phyloP scores from a whole-genome alignment of 2,329 filamentous ascomycete genomes.

The Scleromitrula shiraiana region DNA sequence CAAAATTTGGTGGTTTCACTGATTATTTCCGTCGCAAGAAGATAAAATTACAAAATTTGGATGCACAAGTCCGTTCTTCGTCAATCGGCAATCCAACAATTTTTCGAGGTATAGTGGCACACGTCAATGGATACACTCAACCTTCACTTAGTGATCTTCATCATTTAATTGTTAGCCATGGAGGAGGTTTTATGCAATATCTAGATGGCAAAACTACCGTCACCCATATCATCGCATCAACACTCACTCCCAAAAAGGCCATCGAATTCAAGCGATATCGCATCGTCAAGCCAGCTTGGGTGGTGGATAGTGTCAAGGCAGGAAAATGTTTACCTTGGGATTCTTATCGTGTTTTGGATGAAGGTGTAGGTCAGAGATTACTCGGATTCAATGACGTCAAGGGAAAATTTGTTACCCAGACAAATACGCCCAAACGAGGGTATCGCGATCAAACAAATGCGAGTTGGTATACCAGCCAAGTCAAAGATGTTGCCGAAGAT shows the following conservation, averaged over 20 bases:
- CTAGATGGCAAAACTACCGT: slow-evolving; percentile 89
- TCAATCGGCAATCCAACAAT: slow-evolving; percentile 68
- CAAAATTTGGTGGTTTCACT: slow-evolving; percentile 77
- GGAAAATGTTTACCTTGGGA: slow-evolving; percentile 81
- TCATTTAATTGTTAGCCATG: slow-evolving; percentile 79
- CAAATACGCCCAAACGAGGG: slow-evolving; percentile 49
- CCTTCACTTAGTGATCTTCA: slow-evolving; percentile 86
- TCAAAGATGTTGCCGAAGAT: slow-evolving; percentile 40
- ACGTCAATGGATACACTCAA: slow-evolving; percentile 94
- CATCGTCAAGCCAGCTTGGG: slow-evolving; percentile 91
- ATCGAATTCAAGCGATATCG: slow-evolving; percentile 82
- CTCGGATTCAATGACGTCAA: slow-evolving; percentile 55
- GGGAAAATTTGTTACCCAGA: slow-evolving; percentile 59
- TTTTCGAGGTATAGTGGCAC: slow-evolving; percentile 83
- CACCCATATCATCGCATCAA: slow-evolving; percentile 91
- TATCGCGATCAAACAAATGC: slow-evolving; percentile 76
- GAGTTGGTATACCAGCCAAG: slow-evolving; percentile 74
- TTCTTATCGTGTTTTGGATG: slow-evolving; percentile 74
- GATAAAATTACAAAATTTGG: slow-evolving; percentile 92
- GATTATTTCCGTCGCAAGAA: slow-evolving; percentile 97
- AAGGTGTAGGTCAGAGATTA: slow-evolving; percentile 74
- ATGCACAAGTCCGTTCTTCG: slow-evolving; percentile 67
- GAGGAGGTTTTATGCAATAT: slow-evolving; percentile 93
- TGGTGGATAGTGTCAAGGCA: slow-evolving; percentile 79
- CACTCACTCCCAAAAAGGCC: slow-evolving; percentile 83